phyloP scores from a whole-genome alignment of 108 stramenopile genomes.

The Epithemia pelagica region DNA sequence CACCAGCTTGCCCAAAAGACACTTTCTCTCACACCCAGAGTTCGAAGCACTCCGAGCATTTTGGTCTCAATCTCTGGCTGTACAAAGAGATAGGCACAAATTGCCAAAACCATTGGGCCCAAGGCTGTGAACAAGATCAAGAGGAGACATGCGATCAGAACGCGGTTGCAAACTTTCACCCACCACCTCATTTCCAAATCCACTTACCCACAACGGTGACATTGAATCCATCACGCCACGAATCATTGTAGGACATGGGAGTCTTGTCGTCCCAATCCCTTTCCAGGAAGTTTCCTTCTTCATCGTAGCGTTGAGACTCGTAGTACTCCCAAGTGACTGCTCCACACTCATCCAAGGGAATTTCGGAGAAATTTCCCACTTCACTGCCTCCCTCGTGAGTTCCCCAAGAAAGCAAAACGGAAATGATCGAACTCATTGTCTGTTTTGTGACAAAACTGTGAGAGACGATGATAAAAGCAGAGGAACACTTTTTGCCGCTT shows the following conservation, averaged over 20 bases:
- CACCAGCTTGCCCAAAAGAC: conserved; percentile 43
- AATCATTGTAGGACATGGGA: conserved; percentile 33
- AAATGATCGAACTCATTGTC: conserved; percentile 19
- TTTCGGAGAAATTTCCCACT: conserved; percentile 13
- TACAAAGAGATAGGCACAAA: conserved; percentile 32
- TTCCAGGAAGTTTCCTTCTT: background rate
- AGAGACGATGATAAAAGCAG: too few relatives aligned
- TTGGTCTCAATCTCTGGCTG: conserved; percentile 32
- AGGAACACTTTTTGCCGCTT: too few relatives aligned
- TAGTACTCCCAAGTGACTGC: conserved; percentile 11
- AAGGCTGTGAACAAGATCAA: too few relatives aligned
- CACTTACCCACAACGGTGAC: conserved; percentile 32
- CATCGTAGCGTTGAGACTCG: background rate
- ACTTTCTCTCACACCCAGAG: conserved; percentile 28
- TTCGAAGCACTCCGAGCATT: conserved; percentile 34
- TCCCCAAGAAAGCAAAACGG: conserved; percentile 32
- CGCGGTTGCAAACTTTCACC: too few relatives aligned
- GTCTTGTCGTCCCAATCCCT: conserved; percentile 16
- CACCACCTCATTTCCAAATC: too few relatives aligned
- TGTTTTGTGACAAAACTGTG: too few relatives aligned
- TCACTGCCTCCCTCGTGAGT: conserved; percentile 9
- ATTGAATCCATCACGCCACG: conserved; percentile 29
- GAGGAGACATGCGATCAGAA: too few relatives aligned
- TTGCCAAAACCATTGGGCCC: conserved; percentile 32
- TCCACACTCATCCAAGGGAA: conserved; percentile 34